Evolutionary conservation across 768 basidiomycete species (phyloP).

Genomic region (Termitomyces heimii): DNA sequence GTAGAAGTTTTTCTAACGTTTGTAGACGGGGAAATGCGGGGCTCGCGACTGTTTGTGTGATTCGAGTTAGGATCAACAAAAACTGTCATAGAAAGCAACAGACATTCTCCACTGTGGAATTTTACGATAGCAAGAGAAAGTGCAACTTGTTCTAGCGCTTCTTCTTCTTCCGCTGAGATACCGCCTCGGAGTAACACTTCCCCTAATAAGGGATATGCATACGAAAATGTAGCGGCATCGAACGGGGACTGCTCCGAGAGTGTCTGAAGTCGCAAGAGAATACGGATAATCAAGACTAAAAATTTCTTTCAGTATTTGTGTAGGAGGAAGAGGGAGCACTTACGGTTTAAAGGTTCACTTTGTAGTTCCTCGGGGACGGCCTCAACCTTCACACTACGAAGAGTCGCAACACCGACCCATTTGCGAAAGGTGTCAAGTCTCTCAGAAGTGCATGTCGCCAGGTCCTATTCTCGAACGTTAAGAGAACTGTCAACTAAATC

Average conservation of each 20-base stretch:
- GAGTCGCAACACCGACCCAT: constrained; percentile 80
- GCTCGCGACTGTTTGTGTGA: constrained; percentile 49
- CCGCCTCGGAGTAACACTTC: constrained; percentile 69
- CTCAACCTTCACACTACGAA: constrained; percentile 63
- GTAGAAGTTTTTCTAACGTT: constrained; percentile 63
- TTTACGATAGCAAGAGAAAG: constrained; percentile 66
- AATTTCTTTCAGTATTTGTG: background rate
- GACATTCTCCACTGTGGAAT: constrained; percentile 72
- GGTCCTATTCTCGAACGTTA: constrained; percentile 34
- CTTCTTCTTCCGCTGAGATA: constrained; percentile 59
- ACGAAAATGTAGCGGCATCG: constrained; percentile 82
- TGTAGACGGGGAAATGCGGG: constrained; percentile 66
- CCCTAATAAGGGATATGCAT: constrained; percentile 68
- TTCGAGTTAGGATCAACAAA: background rate
- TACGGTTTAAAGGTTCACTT: constrained; percentile 65
- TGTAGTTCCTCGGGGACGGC: constrained; percentile 68
- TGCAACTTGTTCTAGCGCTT: constrained; percentile 71
- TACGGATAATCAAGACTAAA: constrained; percentile 72
- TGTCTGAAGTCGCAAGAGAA: constrained; percentile 78
- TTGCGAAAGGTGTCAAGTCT: constrained; percentile 61
- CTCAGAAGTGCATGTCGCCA: constrained; percentile 69
- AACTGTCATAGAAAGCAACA: constrained; percentile 18
- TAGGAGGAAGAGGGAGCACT: constrained; percentile 12
- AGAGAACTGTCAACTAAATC: background rate
- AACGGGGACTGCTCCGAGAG: constrained; percentile 79